phyloP scores from a whole-genome alignment of 495 filamentous ascomycete genomes.

The Lichenothelia convexa region DNA sequence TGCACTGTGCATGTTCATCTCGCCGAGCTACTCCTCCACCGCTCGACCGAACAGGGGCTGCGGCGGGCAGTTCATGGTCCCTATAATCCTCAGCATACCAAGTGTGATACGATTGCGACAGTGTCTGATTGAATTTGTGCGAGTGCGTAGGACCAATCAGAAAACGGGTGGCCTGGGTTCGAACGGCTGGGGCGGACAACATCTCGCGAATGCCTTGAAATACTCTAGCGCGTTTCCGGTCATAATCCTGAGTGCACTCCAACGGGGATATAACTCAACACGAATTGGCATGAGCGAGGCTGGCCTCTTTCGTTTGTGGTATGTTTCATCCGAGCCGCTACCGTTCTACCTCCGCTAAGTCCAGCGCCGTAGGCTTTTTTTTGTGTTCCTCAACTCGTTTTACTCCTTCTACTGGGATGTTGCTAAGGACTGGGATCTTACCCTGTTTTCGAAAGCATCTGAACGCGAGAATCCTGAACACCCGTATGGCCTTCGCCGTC shows the following conservation, averaged over 20 bases:
- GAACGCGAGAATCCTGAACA: conserved; percentile 37
- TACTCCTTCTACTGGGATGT: conserved; percentile 99
- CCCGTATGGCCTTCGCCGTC: conserved; percentile 58
- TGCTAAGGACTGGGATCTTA: conserved; percentile 88
- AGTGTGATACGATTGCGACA: conserved; percentile 76
- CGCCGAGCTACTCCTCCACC: conserved; percentile 47
- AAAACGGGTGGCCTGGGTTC: conserved; percentile 18
- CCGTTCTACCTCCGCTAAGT: background rate
- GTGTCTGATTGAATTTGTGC: conserved; percentile 72
- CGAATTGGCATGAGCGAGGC: conserved; percentile 37
- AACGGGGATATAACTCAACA: conserved; percentile 45
- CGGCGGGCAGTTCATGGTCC: conserved; percentile 56
- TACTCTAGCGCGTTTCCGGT: conserved; percentile 87
- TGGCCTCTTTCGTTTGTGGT: conserved; percentile 38
- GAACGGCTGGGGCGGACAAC: conserved; percentile 56
- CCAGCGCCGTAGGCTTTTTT: conserved; percentile 27
- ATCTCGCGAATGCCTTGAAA: conserved; percentile 82
- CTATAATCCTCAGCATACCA: conserved; percentile 63
- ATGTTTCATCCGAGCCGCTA: conserved; percentile 6
- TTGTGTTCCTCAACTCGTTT: conserved; percentile 58
- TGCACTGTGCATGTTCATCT: conserved; percentile 75
- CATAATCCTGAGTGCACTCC: conserved; percentile 54
- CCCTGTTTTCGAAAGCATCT: conserved; percentile 40
- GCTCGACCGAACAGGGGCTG: conserved; percentile 63
- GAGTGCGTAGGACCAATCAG: conserved; percentile 37